phyloP scores from a whole-genome alignment of 805 yeast genomes.

The Brettanomyces custersianus region DNA sequence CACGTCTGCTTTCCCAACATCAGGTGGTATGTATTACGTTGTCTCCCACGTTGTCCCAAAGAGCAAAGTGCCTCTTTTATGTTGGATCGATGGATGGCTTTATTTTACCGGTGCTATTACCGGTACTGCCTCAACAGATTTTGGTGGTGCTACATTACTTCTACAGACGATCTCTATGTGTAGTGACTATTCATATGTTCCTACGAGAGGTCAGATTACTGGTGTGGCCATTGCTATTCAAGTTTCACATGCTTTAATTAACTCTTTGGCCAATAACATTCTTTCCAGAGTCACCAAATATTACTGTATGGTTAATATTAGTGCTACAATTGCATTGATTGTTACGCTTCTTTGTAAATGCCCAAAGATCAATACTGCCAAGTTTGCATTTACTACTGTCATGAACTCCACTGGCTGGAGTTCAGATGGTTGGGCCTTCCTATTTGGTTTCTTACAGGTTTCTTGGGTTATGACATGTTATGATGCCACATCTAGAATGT shows the following conservation, averaged over 20 bases:
- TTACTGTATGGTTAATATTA: constrained; percentile 40
- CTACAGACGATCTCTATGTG: constrained; percentile 36
- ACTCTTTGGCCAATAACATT: constrained; percentile 42
- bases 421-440: constrained; percentile 45
- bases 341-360: constrained; percentile 48
- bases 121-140: constrained; percentile 44
- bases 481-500: constrained; percentile 47
- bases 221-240: constrained; percentile 45
- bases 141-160: constrained; percentile 41
- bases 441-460: constrained; percentile 48
- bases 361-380: constrained; percentile 34
- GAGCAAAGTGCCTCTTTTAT: constrained; percentile 38
- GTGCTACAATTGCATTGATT: constrained; percentile 40
- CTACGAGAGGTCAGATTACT: constrained; percentile 36
- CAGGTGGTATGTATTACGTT: constrained; percentile 44
- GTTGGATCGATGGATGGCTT: constrained; percentile 48
- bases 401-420: constrained; percentile 43
- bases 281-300: constrained; percentile 42
- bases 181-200: constrained; percentile 27
- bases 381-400: constrained; percentile 39
- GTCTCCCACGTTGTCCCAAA: constrained; percentile 41
- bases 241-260: constrained; percentile 38
- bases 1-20: constrained; percentile 43
- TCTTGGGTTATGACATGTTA: constrained; percentile 54
- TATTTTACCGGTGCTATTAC: constrained; percentile 40